Evolutionary conservation across 2,329 filamentous ascomycete species (phyloP).

Genomic region (Diplocarpon rosae): DNA sequence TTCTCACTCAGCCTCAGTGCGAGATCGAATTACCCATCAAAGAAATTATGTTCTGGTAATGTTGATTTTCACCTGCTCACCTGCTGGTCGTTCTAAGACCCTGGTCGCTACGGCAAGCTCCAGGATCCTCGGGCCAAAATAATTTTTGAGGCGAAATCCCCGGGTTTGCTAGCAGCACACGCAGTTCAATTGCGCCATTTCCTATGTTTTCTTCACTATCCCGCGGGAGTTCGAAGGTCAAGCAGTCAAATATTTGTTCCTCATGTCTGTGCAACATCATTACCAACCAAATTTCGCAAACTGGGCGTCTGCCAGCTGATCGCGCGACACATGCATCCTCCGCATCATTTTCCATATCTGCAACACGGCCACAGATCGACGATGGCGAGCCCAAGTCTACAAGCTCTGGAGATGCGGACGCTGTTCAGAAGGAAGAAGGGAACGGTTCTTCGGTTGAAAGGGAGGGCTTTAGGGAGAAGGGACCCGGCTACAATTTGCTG

Average conservation of each 20-base stretch:
- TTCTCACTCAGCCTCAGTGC: too few relatives aligned
- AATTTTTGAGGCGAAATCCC: background rate
- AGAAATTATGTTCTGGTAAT: too few relatives aligned
- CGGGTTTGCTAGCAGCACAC: background rate
- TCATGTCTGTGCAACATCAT: slow-evolving; percentile 15
- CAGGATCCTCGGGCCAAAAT: background rate
- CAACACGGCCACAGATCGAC: background rate
- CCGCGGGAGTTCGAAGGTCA: slow-evolving; percentile 13
- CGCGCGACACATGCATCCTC: background rate
- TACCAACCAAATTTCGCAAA: slow-evolving; percentile 2
- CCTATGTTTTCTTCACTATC: slow-evolving; percentile 21
- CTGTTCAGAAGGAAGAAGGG: background rate
- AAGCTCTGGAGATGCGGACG: background rate
- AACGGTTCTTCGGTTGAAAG: too few relatives aligned
- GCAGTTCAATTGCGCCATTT: background rate
- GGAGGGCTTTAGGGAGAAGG: too few relatives aligned
- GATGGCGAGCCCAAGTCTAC: background rate
- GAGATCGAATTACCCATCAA: too few relatives aligned
- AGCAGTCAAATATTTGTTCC: slow-evolving; percentile 18
- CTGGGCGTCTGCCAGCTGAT: background rate
- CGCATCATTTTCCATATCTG: slow-evolving; percentile 2
- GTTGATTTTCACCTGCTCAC: background rate
- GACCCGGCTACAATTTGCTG: background rate
- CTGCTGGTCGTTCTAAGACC: background rate
- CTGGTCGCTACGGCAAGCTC: background rate